phyloP scores from a whole-genome alignment of 345 rosid genomes.

The Cochlearia excelsa region DNA sequence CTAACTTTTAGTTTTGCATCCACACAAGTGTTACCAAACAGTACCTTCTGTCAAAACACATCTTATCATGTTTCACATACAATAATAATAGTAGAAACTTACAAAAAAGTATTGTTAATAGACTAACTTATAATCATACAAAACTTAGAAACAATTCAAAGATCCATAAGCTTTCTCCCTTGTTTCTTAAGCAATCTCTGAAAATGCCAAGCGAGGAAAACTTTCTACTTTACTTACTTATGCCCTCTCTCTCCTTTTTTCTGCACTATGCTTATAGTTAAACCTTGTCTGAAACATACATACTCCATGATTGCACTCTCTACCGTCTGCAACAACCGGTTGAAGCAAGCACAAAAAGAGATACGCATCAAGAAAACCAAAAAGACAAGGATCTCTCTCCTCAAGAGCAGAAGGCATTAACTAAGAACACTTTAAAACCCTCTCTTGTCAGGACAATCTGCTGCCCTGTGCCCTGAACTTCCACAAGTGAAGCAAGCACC shows the following conservation, averaged over 20 bases:
- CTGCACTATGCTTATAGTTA: conserved; percentile 24
- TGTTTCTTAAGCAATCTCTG: conserved; percentile 34
- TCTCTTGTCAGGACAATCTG: conserved; percentile 69
- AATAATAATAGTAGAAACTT: neutral
- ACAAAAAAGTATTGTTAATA: neutral
- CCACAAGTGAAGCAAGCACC: conserved; percentile 87
- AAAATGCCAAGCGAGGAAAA: conserved; percentile 29
- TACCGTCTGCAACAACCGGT: neutral
- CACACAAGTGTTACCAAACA: too few species aligned
- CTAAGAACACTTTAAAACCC: conserved; percentile 36
- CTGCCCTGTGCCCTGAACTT: conserved; percentile 73
- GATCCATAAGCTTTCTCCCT: conserved; percentile 21
- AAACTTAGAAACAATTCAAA: conserved; percentile 26
- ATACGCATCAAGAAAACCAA: conserved; percentile 23
- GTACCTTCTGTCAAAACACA: too few species aligned
- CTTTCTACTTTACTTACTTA: conserved; percentile 17
- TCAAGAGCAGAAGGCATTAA: conserved; percentile 19
- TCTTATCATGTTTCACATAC: too few species aligned
- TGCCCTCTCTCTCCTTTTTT: neutral
- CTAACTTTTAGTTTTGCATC: too few species aligned
- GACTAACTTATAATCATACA: conserved; percentile 30
- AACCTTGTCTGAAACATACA: conserved; percentile 27
- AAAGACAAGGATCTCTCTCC: conserved; percentile 24
- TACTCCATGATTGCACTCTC: conserved; percentile 14
- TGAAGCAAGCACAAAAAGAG: conserved; percentile 25